phyloP scores from a whole-genome alignment of 75 land plant species.

The Ceratopteris richardii region DNA sequence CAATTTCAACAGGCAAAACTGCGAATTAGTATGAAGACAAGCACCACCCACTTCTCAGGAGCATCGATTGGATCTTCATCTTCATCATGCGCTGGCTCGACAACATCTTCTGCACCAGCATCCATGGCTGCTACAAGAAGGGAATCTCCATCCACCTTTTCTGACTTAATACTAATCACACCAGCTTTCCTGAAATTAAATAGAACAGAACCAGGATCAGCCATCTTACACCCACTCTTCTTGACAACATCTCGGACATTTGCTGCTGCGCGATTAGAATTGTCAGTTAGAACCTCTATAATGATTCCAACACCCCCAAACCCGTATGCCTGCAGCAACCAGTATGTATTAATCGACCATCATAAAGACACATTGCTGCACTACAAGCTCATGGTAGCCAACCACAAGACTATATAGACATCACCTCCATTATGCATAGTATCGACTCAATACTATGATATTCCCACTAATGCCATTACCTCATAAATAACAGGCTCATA shows the following conservation, averaged over 20 bases:
- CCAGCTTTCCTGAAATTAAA: slow-evolving; percentile 89
- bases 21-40: no score
- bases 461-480: no score
- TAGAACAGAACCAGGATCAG: slow-evolving; percentile 84
- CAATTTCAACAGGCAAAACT: slow-evolving; percentile 4
- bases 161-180: slow-evolving; percentile 55
- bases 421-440: no score
- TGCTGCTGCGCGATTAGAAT: slow-evolving; percentile 71
- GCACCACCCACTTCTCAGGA: slow-evolving; percentile 42
- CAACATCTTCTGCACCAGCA: slow-evolving; percentile 93
- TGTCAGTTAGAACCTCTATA: slow-evolving; percentile 84
- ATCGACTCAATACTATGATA: no score
- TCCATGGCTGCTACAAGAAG: slow-evolving; percentile 76
- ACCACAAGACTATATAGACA: no score
- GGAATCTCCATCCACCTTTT: slow-evolving; percentile 63
- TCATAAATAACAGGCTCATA: slow-evolving; percentile 76
- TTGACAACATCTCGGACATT: slow-evolving; percentile 75
- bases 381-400: no score
- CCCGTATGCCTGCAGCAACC: slow-evolving; percentile 63
- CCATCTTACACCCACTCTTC: slow-evolving; percentile 91
- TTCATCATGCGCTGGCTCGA: slow-evolving; percentile 62
- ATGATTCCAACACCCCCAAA: slow-evolving; percentile 83
- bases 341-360: neutral
- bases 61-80: slow-evolving; percentile 62
- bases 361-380: neutral